Conservation (phyloP, 495 filamentous ascomycete species). For the Aspergillus incahuasiensis region DNA sequence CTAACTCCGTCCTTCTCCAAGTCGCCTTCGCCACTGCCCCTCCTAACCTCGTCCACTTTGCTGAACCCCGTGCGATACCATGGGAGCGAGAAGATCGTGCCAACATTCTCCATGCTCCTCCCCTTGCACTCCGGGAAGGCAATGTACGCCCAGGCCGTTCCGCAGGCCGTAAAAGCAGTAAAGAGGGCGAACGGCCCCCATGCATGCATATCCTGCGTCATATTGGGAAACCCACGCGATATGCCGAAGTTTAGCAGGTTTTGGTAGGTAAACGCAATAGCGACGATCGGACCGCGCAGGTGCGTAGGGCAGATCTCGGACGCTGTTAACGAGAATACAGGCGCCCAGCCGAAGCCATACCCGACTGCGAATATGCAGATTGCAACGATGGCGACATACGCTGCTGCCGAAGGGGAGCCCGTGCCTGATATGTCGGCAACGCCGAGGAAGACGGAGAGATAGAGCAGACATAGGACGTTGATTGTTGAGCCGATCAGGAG, state of each 20-base stretch:
- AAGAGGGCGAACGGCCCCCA: slow-evolving; percentile 23
- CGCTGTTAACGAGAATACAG: slow-evolving; percentile 20
- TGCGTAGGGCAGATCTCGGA: slow-evolving; percentile 23
- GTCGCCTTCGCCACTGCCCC: not conserved
- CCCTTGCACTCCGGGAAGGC: slow-evolving; percentile 24
- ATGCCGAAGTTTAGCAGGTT: slow-evolving; percentile 25
- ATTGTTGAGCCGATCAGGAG: slow-evolving; percentile 21
- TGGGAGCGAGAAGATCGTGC: slow-evolving; percentile 15
- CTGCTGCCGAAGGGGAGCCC: slow-evolving; percentile 13
- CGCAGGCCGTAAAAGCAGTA: slow-evolving; percentile 13
- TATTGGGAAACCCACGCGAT: slow-evolving; percentile 19
- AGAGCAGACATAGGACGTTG: slow-evolving; percentile 18
- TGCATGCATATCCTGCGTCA: slow-evolving; percentile 18
- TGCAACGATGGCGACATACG: slow-evolving; percentile 22
- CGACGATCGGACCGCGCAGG: slow-evolving; percentile 17
- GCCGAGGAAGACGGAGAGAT: slow-evolving; percentile 20
- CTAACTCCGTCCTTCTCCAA: slow-evolving; percentile 9
- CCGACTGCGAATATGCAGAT: slow-evolving; percentile 24
- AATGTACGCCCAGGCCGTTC: slow-evolving; percentile 19
- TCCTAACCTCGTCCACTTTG: not conserved
- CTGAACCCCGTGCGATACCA: slow-evolving; percentile 20
- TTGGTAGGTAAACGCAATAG: slow-evolving; percentile 22
- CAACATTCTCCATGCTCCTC: slow-evolving; percentile 18
- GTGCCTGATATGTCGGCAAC: slow-evolving; percentile 7
- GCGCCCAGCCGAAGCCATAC: slow-evolving; percentile 23